Evolutionary conservation across 257 asterid species (phyloP).

Genomic region (Solanum chilense): DNA sequence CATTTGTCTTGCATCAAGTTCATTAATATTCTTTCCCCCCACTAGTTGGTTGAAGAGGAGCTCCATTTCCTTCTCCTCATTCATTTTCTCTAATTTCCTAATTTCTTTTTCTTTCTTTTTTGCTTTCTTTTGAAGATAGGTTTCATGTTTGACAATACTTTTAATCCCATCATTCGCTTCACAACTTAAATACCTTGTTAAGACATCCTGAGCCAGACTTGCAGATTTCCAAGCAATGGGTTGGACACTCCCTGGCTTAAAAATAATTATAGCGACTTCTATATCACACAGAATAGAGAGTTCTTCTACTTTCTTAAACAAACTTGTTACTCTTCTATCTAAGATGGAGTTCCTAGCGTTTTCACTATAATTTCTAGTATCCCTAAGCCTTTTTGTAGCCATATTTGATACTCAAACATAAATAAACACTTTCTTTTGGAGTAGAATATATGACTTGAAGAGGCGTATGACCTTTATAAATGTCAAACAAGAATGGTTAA

Average conservation of each 20-base stretch:
- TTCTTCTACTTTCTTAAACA: neutral
- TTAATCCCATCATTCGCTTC: neutral
- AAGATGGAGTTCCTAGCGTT: neutral
- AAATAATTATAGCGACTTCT: neutral
- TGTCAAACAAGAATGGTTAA: neutral
- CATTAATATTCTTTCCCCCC: neutral
- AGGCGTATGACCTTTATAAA: neutral
- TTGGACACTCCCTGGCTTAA: neutral
- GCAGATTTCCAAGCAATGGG: neutral
- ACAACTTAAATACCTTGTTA: neutral
- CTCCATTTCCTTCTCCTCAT: neutral
- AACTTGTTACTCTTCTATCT: neutral
- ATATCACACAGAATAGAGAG: neutral
- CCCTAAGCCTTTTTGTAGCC: neutral
- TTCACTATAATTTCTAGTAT: neutral
- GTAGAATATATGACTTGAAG: neutral
- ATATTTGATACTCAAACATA: neutral
- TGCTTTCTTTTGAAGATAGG: neutral
- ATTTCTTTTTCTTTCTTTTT: neutral
- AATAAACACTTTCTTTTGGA: neutral
- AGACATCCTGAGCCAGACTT: neutral
- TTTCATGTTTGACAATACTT: neutral
- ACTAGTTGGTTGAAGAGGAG: neutral
- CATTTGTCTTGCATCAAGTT: neutral
- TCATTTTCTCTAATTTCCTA: neutral